Evolutionary conservation across 2,329 filamentous ascomycete species (phyloP).

Genomic region (Verticillium isaacii): DNA sequence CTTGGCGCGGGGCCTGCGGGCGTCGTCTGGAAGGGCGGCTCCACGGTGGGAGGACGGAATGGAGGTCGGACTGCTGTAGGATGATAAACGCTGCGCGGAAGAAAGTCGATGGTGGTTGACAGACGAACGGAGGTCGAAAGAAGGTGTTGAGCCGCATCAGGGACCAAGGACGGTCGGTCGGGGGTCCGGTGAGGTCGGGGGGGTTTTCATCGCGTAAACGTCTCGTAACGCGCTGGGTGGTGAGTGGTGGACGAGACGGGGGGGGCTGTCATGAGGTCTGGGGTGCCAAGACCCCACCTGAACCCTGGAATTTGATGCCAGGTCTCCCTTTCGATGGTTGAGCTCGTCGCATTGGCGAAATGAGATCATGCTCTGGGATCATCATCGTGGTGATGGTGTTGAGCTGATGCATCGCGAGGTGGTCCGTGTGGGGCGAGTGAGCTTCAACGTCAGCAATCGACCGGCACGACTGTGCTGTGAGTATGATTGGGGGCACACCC

Average conservation of each 20-base stretch:
- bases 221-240: background rate
- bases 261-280: background rate
- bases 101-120: background rate
- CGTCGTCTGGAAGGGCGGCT: background rate
- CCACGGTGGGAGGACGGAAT: background rate
- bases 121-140: background rate
- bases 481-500: too few species aligned
- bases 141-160: background rate
- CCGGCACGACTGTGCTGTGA: too few species aligned
- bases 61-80: background rate
- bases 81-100: background rate
- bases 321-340: background rate
- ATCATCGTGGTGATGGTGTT: background rate
- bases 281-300: background rate
- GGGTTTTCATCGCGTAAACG: background rate
- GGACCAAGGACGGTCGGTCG: background rate
- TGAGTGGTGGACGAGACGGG: background rate
- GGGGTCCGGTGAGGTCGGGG: background rate
- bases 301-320: background rate
- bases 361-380: background rate
- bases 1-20: background rate
- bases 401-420: background rate
- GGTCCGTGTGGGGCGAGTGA: background rate
- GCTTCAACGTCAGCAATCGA: too few species aligned
- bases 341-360: background rate